Conservation (phyloP, 495 filamentous ascomycete genomes). For the Penicillium steckii region DNA sequence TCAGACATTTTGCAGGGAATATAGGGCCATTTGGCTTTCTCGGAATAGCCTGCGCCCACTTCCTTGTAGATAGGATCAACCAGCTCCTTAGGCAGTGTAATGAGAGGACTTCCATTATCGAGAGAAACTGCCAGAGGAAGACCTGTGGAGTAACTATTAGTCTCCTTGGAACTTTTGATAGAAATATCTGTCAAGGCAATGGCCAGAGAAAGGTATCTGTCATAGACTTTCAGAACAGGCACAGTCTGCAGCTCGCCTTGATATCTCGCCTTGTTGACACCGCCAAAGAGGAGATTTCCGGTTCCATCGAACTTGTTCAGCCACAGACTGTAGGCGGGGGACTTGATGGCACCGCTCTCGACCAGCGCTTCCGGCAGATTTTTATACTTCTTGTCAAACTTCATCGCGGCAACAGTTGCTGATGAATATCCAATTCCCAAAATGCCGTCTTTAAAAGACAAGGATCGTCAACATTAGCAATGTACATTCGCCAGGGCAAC, state of each 20-base stretch:
- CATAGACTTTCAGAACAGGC: conserved; percentile 63
- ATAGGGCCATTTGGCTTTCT: conserved; percentile 51
- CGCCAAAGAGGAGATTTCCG: conserved; percentile 88
- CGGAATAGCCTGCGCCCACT: conserved; percentile 63
- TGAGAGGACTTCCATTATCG: conserved; percentile 89
- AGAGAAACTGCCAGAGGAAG: conserved; percentile 68
- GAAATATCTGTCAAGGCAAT: conserved; percentile 72
- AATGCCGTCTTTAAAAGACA: conserved; percentile 70
- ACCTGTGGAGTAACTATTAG: conserved; percentile 48
- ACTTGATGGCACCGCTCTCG: conserved; percentile 65
- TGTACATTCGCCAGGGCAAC: too few species aligned
- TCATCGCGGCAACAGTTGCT: conserved; percentile 77
- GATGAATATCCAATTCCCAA: conserved; percentile 85
- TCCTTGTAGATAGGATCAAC: conserved; percentile 60
- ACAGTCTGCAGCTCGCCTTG: conserved; percentile 68
- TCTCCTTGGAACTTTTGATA: conserved; percentile 41
- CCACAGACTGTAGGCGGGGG: conserved; percentile 75
- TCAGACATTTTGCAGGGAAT: conserved; percentile 70
- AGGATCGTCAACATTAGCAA: too few species aligned
- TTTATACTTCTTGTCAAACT: conserved; percentile 59
- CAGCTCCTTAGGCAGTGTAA: conserved; percentile 77
- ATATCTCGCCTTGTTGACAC: conserved; percentile 82
- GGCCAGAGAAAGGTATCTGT: conserved; percentile 70
- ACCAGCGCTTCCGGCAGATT: conserved; percentile 80
- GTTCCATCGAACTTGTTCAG: conserved; percentile 58